These are phyloP conservation scores for Colletotrichum sp. DNA, from an alignment of 2,329 filamentous ascomycete species.

Conservation along the genomic window DNA sequence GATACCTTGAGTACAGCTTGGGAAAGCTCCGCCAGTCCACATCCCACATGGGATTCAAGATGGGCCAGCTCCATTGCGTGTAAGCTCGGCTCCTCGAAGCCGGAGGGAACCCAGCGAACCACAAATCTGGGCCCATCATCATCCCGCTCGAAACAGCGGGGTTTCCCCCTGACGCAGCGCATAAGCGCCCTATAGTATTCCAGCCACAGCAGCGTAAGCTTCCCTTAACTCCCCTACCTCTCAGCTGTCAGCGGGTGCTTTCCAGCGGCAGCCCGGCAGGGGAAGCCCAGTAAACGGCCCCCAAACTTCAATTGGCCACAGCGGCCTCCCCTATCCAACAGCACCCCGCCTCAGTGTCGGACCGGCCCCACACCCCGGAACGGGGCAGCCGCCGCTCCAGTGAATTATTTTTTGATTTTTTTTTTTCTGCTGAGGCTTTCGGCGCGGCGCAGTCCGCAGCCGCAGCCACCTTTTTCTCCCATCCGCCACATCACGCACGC, in stretches of 20 bases:
- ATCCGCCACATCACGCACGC: slow-evolving; percentile 16
- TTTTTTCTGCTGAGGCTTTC: background rate
- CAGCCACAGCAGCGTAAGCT: background rate
- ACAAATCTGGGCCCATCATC: background rate
- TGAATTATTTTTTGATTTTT: background rate
- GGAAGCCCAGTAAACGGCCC: background rate
- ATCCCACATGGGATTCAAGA: background rate
- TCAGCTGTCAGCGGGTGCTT: background rate
- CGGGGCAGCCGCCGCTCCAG: background rate
- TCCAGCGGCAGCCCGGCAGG: background rate
- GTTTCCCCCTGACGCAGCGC: background rate
- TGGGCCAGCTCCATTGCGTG: background rate
- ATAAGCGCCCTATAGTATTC: background rate
- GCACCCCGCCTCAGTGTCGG: background rate
- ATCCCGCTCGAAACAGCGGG: background rate
- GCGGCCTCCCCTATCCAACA: background rate
- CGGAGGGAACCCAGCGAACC: background rate
- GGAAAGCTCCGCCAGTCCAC: background rate
- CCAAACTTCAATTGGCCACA: background rate
- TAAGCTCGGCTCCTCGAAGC: background rate
- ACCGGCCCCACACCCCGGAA: slow-evolving; percentile 1
- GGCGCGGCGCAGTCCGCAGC: background rate
- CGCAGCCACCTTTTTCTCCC: background rate
- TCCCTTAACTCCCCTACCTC: background rate
- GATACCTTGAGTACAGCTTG: background rate